Evolutionary conservation across 768 basidiomycete species (phyloP).

Genomic region (Phanerochaete sordida): DNA sequence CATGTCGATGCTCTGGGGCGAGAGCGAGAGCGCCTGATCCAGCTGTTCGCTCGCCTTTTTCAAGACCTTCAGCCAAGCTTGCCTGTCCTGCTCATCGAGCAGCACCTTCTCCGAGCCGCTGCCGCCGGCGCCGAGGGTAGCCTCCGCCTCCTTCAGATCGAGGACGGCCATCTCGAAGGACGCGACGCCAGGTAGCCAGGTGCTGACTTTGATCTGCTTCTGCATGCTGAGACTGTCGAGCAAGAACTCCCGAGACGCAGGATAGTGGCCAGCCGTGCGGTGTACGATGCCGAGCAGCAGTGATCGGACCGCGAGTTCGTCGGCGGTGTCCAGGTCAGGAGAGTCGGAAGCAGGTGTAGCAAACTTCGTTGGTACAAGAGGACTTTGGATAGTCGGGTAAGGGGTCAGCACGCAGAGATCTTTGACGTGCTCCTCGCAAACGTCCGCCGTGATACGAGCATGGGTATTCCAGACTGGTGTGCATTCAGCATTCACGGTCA

Average conservation of each 20-base stretch:
- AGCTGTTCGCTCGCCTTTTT: slow-evolving; percentile 46
- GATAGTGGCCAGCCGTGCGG: slow-evolving; percentile 49
- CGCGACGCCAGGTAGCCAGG: slow-evolving; percentile 67
- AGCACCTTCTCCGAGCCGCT: not conserved
- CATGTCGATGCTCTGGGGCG: slow-evolving; percentile 57
- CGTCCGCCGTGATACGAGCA: slow-evolving; percentile 47
- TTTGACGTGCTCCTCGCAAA: slow-evolving; percentile 59
- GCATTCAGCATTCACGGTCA: not conserved
- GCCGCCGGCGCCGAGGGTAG: slow-evolving; percentile 13
- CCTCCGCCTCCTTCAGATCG: slow-evolving; percentile 58
- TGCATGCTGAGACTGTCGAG: slow-evolving; percentile 46
- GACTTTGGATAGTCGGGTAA: slow-evolving; percentile 28
- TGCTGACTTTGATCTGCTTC: slow-evolving; percentile 42
- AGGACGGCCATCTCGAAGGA: slow-evolving; percentile 69
- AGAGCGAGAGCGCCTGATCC: slow-evolving; percentile 44
- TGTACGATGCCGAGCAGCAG: slow-evolving; percentile 67
- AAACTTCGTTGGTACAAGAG: not conserved
- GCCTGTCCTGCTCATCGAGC: slow-evolving; percentile 10
- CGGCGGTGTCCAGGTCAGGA: slow-evolving; percentile 59
- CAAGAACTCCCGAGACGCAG: slow-evolving; percentile 44
- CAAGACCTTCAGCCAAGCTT: slow-evolving; percentile 47
- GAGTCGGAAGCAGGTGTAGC: not conserved
- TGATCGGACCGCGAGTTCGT: slow-evolving; percentile 66
- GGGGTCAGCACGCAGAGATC: slow-evolving; percentile 51
- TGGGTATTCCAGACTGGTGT: slow-evolving; percentile 75